Evolutionary conservation across 164 flowering plant genomes (phyloP).

Genomic region (Aristolochia contorta): DNA sequence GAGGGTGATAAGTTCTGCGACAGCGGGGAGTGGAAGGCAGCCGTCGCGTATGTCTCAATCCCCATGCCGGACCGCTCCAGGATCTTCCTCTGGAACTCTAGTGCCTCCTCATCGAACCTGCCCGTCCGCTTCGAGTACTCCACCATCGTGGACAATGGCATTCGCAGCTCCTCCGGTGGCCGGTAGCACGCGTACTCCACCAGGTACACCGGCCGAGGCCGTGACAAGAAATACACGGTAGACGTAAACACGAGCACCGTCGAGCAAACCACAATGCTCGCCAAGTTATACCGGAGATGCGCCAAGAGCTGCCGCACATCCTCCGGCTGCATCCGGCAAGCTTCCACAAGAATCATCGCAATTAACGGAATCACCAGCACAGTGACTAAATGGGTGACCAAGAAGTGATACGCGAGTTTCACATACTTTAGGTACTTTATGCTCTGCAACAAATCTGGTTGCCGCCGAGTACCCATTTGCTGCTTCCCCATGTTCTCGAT

Average conservation of each 20-base stretch:
- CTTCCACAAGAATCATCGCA: conserved; percentile 28
- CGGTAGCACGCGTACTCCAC: conserved; percentile 33
- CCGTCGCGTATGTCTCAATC: conserved; percentile 12
- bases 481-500: too few relatives aligned
- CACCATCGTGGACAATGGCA: conserved; percentile 7
- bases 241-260: conserved; percentile 28
- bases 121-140: conserved; percentile 10
- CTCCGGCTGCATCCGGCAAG: conserved; percentile 30
- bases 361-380: conserved; percentile 51
- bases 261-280: conserved; percentile 36
- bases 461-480: conserved; percentile 9
- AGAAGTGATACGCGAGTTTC: conserved; percentile 56
- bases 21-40: conserved; percentile 9
- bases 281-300: conserved; percentile 51
- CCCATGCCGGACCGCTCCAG: conserved; percentile 17
- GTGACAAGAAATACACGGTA: conserved; percentile 32
- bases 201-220: conserved; percentile 29
- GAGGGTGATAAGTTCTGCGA: conserved; percentile 6
- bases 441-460: conserved; percentile 50
- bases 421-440: conserved; percentile 70
- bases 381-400: conserved; percentile 40
- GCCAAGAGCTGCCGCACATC: conserved; percentile 47
- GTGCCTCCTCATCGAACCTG: conserved; percentile 2
- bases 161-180: conserved; percentile 14
- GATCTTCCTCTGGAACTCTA: conserved; percentile 16